Evolutionary conservation across 2,329 filamentous ascomycete genomes (phyloP).

Genomic region (Leptodontidium sp.): DNA sequence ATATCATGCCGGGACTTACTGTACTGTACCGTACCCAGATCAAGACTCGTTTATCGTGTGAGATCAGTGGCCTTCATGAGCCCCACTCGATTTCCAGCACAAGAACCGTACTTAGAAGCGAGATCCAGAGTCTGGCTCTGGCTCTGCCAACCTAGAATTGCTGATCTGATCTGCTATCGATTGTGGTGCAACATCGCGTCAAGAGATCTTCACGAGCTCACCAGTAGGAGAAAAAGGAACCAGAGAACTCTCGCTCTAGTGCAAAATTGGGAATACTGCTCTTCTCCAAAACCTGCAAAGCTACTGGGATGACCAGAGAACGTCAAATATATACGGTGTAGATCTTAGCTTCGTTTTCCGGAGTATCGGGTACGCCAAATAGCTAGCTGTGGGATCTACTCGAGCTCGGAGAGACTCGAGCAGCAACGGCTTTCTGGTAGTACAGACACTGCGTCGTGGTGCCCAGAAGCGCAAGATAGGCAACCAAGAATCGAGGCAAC

Average conservation of each 20-base stretch:
- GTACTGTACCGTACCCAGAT: neutral
- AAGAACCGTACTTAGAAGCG: neutral
- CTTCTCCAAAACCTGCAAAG: neutral
- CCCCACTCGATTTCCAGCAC: neutral
- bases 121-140: neutral
- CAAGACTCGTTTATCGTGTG: neutral
- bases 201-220: neutral
- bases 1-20: slow-evolving; percentile 4
- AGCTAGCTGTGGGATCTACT: neutral
- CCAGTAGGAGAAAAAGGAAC: neutral
- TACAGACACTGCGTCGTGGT: neutral
- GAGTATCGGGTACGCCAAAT: neutral
- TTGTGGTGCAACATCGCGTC: no score
- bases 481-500: neutral
- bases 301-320: neutral
- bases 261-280: neutral
- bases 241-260: neutral
- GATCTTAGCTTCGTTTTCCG: slow-evolving; percentile 14
- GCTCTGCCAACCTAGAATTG: neutral
- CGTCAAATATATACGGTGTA: neutral
- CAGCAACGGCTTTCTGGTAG: neutral
- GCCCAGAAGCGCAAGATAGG: neutral
- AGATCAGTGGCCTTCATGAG: neutral
- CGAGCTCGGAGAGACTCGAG: neutral
- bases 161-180: neutral